Conservation (phyloP, 441 rosid species). For the Syzygium malaccense region DNA sequence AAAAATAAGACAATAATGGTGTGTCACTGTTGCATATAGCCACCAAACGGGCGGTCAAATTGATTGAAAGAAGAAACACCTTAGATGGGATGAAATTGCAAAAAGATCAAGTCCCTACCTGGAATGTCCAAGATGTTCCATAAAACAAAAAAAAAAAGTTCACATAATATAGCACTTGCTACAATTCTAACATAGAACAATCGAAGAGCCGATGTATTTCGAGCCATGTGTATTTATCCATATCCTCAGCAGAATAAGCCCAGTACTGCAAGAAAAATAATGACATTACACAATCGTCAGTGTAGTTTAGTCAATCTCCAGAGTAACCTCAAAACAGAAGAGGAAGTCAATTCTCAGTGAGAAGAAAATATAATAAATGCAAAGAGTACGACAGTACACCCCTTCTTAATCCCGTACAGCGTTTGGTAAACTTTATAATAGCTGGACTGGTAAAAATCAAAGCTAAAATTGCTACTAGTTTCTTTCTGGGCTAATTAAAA, state of each 20-base stretch:
- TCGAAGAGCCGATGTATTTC: not conserved
- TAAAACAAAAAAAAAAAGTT: not conserved
- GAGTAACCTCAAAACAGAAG: not conserved
- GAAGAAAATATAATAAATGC: not conserved
- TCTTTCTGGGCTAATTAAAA: not conserved
- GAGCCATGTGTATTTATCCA: not conserved
- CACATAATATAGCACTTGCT: not conserved
- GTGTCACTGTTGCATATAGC: not conserved
- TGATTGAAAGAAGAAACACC: not conserved
- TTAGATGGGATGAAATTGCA: not conserved
- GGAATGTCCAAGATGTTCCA: not conserved
- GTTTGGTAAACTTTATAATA: not conserved
- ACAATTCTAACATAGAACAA: not conserved
- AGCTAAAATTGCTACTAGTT: not conserved
- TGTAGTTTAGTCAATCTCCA: not conserved
- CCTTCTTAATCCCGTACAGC: not conserved
- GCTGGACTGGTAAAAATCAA: not conserved
- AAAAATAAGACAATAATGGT: not conserved
- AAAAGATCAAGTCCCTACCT: not conserved
- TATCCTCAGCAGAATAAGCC: not conserved
- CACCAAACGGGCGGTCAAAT: not conserved
- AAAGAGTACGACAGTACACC: not conserved
- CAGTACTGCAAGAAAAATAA: not conserved
- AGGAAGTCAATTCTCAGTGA: not conserved
- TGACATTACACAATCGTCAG: not conserved